Percentiles rank a stretch among this genome's conserved stretches.
These are phyloP conservation scores for Saturnispora sekii DNA, from an alignment of 805 yeast species.

Conservation along the genomic window DNA sequence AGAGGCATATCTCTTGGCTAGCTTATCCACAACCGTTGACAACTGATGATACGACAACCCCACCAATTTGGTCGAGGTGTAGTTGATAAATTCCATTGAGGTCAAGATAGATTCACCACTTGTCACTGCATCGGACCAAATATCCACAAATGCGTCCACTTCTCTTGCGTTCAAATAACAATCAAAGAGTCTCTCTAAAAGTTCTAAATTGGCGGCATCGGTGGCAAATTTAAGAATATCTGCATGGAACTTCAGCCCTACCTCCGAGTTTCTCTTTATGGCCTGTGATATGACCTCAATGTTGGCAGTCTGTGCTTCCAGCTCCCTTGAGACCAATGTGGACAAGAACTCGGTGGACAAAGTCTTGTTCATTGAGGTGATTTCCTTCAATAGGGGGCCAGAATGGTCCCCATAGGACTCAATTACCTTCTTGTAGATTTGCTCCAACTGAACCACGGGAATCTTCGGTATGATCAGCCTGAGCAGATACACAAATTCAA, in stretches of 20 bases:
- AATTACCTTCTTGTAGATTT: conserved; percentile 35
- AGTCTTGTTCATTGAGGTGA: conserved; percentile 43
- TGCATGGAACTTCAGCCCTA: conserved; percentile 39
- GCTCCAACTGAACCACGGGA: conserved; percentile 36
- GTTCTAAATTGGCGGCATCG: background rate
- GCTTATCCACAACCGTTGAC: conserved; percentile 17
- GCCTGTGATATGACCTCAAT: conserved; percentile 41
- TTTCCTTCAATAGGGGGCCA: conserved; percentile 33
- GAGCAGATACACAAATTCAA: conserved; percentile 24
- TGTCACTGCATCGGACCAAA: conserved; percentile 30
- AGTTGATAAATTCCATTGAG: conserved; percentile 25
- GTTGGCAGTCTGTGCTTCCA: conserved; percentile 14
- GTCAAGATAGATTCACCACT: conserved; percentile 8
- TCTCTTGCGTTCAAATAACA: conserved; percentile 54
- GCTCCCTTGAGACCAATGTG: conserved; percentile 28
- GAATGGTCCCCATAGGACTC: conserved; percentile 31
- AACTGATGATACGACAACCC: conserved; percentile 41
- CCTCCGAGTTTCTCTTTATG: conserved; percentile 45
- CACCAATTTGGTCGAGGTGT: conserved; percentile 33
- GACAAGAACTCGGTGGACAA: conserved; percentile 44
- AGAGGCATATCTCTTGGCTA: conserved; percentile 11
- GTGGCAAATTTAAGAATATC: conserved; percentile 21
- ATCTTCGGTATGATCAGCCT: conserved; percentile 24
- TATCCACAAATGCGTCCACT: conserved; percentile 35
- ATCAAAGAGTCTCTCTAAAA: conserved; percentile 17